A percentile compares a stretch with the other conserved stretches of the same genome.
These are phyloP conservation scores for Obba rivulosa DNA, from an alignment of 768 basidiomycete genomes.

Conservation along the genomic window DNA sequence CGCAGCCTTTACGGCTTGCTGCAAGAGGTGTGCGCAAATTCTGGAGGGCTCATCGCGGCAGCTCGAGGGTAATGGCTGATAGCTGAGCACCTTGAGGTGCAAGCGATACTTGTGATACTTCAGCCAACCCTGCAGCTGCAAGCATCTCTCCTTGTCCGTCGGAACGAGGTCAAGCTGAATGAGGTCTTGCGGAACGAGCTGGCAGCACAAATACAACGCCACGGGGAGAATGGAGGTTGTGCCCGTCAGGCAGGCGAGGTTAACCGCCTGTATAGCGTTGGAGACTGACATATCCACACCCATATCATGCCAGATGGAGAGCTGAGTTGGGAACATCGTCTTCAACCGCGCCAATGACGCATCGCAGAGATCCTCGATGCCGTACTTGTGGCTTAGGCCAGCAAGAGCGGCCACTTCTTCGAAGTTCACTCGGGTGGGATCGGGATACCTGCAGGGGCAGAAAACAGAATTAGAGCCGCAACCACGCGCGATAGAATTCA, in stretches of 20 bases:
- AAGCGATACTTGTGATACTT: too few species aligned
- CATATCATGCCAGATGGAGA: neutral
- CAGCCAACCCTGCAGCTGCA: too few species aligned
- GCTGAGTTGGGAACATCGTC: neutral
- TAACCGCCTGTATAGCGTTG: neutral
- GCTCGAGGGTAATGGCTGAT: too few species aligned
- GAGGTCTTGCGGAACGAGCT: neutral
- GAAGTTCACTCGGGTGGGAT: neutral
- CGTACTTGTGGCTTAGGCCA: conserved; percentile 8
- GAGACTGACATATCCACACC: neutral
- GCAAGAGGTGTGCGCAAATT: too few species aligned
- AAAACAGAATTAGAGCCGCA: too few species aligned
- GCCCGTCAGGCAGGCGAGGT: conserved; percentile 1
- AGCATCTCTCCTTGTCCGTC: too few species aligned
- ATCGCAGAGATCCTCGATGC: neutral
- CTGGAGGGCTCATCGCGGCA: too few species aligned
- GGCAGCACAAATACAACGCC: conserved; percentile 1
- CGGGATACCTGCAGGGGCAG: too few species aligned
- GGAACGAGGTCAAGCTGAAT: too few species aligned
- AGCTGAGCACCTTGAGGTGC: too few species aligned
- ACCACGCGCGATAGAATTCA: too few species aligned
- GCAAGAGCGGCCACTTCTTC: neutral
- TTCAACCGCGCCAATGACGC: neutral
- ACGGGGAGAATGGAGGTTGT: neutral
- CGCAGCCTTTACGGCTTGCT: too few species aligned